phyloP scores from a whole-genome alignment of 805 yeast species.

The Teunomyces cretensis region DNA sequence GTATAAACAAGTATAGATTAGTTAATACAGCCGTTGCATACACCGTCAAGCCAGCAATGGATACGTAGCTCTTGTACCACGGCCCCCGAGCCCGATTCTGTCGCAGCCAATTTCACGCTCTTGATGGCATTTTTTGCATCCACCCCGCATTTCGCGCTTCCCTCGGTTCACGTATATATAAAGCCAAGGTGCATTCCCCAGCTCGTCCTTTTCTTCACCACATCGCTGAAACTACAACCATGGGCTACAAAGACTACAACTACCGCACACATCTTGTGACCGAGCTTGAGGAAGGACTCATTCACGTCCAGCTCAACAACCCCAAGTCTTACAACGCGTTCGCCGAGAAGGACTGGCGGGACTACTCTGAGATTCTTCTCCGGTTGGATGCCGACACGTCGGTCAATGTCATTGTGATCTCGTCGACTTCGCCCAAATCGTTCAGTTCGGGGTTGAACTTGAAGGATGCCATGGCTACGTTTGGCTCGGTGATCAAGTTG shows the following conservation, averaged over 20 bases:
- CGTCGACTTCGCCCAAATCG: conserved; percentile 55
- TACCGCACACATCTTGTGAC: conserved; percentile 37
- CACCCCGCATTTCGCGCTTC: conserved; percentile 1
- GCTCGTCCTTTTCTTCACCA: too few species aligned
- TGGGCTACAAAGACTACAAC: conserved; percentile 12
- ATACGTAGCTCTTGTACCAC: too few species aligned
- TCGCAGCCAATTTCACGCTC: background rate
- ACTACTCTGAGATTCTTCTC: conserved; percentile 50
- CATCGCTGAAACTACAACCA: too few species aligned
- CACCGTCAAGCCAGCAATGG: too few species aligned
- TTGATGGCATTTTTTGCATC: background rate
- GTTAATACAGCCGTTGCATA: background rate
- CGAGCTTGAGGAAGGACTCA: conserved; percentile 46
- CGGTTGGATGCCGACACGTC: conserved; percentile 43
- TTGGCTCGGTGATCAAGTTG: conserved; percentile 4
- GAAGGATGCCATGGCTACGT: conserved; percentile 25
- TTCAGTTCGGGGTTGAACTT: conserved; percentile 70
- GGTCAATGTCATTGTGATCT: conserved; percentile 52
- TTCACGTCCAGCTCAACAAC: conserved; percentile 61
- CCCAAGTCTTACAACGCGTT: conserved; percentile 62
- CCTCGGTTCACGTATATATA: background rate
- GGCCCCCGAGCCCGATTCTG: too few species aligned
- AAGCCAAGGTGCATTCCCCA: too few species aligned
- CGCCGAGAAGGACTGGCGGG: conserved; percentile 54
- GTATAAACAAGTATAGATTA: conserved; percentile 31